Evolutionary conservation across 1,284 basidiomycete species (phyloP).

Genomic region (Ceratobasidium sp.): DNA sequence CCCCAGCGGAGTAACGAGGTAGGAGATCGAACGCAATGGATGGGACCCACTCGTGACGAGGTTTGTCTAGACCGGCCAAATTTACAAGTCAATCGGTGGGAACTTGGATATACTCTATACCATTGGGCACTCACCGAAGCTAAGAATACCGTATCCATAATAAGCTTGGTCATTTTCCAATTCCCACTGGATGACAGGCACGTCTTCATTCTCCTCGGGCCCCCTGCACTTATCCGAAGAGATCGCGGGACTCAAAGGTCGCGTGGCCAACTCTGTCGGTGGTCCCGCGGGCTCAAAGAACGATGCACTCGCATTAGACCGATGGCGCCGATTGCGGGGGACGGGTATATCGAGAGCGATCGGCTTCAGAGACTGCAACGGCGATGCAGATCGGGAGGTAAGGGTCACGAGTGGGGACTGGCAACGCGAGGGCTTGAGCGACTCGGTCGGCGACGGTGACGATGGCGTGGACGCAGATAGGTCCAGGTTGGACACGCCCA

Average conservation of each 20-base stretch:
- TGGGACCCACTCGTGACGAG: conserved; percentile 35
- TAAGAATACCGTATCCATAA: conserved; percentile 38
- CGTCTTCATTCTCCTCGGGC: background rate
- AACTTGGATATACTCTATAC: background rate
- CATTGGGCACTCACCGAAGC: conserved; percentile 25
- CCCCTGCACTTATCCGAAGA: no score
- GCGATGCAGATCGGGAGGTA: conserved; percentile 9
- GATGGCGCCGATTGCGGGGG: conserved; percentile 27
- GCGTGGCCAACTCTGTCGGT: conserved; percentile 1
- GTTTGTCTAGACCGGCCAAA: conserved; percentile 16
- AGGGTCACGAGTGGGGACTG: conserved; percentile 2
- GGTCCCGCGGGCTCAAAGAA: conserved; percentile 19
- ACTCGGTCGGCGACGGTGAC: conserved; percentile 24
- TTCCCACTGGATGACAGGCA: conserved; percentile 30
- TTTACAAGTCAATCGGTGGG: background rate
- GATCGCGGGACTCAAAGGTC: background rate
- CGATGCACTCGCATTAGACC: conserved; percentile 35
- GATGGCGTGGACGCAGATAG: conserved; percentile 14
- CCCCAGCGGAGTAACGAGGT: conserved; percentile 28
- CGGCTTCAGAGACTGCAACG: conserved; percentile 13
- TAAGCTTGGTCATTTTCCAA: conserved; percentile 31
- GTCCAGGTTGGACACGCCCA: conserved; percentile 21
- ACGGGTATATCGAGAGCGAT: conserved; percentile 8
- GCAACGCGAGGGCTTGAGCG: conserved; percentile 11
- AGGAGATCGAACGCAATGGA: conserved; percentile 32